Evolutionary conservation across 495 filamentous ascomycete species (phyloP).

Genomic region (Penicillium herquei): DNA sequence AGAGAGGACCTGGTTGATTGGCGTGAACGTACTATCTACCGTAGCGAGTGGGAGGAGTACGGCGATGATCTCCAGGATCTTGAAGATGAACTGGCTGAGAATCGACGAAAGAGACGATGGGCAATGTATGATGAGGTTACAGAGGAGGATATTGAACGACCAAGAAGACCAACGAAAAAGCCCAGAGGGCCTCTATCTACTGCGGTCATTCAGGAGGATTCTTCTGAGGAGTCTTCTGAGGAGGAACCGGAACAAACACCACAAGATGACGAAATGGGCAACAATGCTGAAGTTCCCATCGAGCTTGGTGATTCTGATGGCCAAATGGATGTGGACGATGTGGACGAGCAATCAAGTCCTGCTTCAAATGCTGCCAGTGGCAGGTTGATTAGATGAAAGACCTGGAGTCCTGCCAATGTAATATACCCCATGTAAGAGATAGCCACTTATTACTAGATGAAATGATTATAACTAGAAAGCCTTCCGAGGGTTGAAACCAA

Average conservation of each 20-base stretch:
- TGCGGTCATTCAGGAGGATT: neutral
- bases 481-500: too few species aligned
- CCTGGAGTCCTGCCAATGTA: neutral
- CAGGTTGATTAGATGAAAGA: too few species aligned
- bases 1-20: constrained; percentile 40
- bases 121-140: neutral
- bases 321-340: neutral
- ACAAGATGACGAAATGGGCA: neutral
- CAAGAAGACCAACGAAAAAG: neutral
- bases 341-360: neutral
- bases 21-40: constrained; percentile 44
- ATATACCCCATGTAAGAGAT: neutral
- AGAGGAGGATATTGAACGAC: neutral
- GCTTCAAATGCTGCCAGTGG: neutral
- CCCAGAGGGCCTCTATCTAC: neutral
- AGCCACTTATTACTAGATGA: neutral
- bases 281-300: neutral
- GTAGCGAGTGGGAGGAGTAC: constrained; percentile 51
- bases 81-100: constrained; percentile 31
- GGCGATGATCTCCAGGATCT: constrained; percentile 30
- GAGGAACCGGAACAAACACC: neutral
- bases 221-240: neutral
- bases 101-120: constrained; percentile 34
- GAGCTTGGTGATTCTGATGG: neutral
- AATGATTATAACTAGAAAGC: too few species aligned